phyloP scores from a whole-genome alignment of 2,329 filamentous ascomycete species.

The Fusarium brachygibbosum region DNA sequence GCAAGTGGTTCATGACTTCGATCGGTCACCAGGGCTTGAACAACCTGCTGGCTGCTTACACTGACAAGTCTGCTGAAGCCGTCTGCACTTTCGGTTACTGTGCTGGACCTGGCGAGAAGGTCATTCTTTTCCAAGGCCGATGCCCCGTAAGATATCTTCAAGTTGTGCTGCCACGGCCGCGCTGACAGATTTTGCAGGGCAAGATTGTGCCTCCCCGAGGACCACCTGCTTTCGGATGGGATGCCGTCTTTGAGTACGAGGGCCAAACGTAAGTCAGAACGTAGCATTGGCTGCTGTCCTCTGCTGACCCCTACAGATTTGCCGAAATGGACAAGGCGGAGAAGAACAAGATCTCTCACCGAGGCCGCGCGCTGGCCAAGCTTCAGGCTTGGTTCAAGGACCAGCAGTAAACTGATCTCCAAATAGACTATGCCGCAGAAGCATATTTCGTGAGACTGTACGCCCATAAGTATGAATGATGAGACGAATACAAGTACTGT shows the following conservation, averaged over 20 bases:
- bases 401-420: constrained; percentile 38
- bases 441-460: constrained; percentile 41
- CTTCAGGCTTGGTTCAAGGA: constrained; percentile 83
- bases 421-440: not conserved
- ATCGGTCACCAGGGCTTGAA: constrained; percentile 89
- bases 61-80: constrained; percentile 91
- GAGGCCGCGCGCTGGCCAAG: constrained; percentile 87
- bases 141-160: constrained; percentile 72
- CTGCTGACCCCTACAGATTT: constrained; percentile 64
- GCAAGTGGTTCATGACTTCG: constrained; percentile 92
- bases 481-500: not conserved
- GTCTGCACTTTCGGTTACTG: constrained; percentile 97
- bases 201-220: constrained; percentile 89
- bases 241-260: constrained; percentile 94
- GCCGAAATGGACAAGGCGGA: constrained; percentile 92
- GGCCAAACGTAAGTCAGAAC: constrained; percentile 76
- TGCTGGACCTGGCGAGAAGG: constrained; percentile 84
- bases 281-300: not conserved
- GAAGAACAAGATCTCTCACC: constrained; percentile 95
- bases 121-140: constrained; percentile 90
- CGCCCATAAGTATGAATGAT: constrained; percentile 15
- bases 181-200: constrained; percentile 59
- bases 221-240: constrained; percentile 89
- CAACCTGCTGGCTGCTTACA: constrained; percentile 88
- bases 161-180: not conserved